These are phyloP conservation scores for Perkinsus marinus DNA, from an alignment of 169 alveolate genomes.

Conservation along the genomic window DNA sequence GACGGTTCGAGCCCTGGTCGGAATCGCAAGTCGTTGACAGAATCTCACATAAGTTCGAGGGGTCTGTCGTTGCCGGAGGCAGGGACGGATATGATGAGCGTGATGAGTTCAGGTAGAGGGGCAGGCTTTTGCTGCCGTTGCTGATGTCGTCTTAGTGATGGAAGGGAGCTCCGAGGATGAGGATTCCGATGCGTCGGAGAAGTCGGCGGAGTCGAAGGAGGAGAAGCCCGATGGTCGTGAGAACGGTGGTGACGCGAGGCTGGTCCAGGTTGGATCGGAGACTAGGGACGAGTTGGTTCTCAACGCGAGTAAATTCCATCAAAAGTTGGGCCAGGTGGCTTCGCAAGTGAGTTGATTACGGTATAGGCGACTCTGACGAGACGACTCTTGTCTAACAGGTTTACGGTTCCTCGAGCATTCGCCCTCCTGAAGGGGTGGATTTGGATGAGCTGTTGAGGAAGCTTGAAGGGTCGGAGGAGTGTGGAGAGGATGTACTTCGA, in stretches of 20 bases:
- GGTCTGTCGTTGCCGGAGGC: background rate
- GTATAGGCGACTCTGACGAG: too few species aligned
- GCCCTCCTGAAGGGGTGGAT: background rate
- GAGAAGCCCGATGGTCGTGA: background rate
- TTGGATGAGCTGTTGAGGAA: background rate
- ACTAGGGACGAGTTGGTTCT: background rate
- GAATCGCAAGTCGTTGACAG: background rate
- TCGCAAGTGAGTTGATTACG: background rate
- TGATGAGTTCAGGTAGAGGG: background rate
- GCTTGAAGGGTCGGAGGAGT: background rate
- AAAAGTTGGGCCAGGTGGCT: background rate
- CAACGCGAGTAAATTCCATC: background rate
- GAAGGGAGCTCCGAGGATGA: background rate
- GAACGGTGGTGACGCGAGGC: background rate
- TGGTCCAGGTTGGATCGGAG: background rate
- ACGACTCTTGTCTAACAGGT: background rate
- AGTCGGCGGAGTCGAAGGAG: background rate
- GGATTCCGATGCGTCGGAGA: background rate
- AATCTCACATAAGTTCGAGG: background rate
- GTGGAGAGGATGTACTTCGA: background rate
- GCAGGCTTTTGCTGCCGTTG: too few species aligned
- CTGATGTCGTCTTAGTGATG: background rate
- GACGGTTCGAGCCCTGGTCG: background rate
- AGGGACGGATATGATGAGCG: background rate
- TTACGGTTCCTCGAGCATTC: background rate